phyloP scores from a whole-genome alignment of 2,329 filamentous ascomycete species.

The Purpureocillium takamizusanense region DNA sequence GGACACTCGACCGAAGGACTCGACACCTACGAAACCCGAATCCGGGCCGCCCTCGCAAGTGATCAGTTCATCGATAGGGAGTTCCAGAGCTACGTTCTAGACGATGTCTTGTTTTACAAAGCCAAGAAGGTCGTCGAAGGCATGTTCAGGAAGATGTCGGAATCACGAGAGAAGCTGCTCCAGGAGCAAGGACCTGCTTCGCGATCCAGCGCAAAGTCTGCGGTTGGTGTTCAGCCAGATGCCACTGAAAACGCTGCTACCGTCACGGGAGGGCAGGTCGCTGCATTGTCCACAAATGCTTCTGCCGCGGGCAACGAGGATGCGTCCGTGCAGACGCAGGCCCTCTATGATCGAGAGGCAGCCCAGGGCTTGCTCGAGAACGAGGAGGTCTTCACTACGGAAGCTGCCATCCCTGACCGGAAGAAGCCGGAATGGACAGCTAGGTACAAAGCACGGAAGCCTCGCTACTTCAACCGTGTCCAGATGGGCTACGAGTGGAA shows the following conservation, averaged over 20 bases:
- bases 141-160: constrained; percentile 68
- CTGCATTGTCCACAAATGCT: background rate
- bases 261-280: background rate
- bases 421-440: constrained; percentile 69
- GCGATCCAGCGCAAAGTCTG: no score
- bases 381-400: constrained; percentile 89
- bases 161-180: constrained; percentile 57
- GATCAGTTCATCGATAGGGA: constrained; percentile 92
- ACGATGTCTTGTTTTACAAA: constrained; percentile 82
- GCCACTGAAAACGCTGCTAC: background rate
- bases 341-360: constrained; percentile 85
- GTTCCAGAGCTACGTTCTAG: constrained; percentile 92
- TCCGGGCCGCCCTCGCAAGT: constrained; percentile 29
- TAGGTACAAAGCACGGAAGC: constrained; percentile 84
- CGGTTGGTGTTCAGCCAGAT: no score
- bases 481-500: constrained; percentile 99
- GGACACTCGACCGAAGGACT: constrained; percentile 59
- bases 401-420: constrained; percentile 61
- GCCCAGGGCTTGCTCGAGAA: constrained; percentile 86
- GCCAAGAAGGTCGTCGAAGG: constrained; percentile 75
- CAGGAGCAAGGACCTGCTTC: constrained; percentile 39
- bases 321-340: constrained; percentile 78
- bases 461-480: constrained; percentile 93
- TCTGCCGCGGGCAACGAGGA: constrained; percentile 52
- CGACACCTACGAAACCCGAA: no score